These are phyloP conservation scores for Alternaria longipes DNA, from an alignment of 2,329 filamentous ascomycete genomes.

Conservation along the genomic window DNA sequence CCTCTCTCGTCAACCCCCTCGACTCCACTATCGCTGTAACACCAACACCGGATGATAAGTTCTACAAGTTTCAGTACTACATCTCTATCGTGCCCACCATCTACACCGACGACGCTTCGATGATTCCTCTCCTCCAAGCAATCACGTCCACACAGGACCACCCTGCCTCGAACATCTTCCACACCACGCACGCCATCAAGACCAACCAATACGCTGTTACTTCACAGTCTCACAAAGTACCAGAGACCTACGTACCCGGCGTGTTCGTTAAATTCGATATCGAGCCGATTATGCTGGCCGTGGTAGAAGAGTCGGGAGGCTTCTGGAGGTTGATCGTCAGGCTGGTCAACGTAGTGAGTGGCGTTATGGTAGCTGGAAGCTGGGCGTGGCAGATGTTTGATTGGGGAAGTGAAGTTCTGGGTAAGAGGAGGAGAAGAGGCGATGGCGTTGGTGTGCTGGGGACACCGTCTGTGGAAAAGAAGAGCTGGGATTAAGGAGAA, in stretches of 20 bases:
- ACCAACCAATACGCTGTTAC: constrained; percentile 99
- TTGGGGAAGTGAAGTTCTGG: constrained; percentile 68
- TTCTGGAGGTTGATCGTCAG: constrained; percentile 80
- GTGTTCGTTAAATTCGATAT: constrained; percentile 99
- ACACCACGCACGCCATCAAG: constrained; percentile 69
- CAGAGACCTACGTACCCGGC: constrained; percentile 78
- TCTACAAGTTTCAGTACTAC: constrained; percentile 98
- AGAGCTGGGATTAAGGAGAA: constrained; percentile 23
- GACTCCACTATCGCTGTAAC: constrained; percentile 91
- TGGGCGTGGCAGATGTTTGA: constrained; percentile 90
- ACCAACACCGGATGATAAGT: constrained; percentile 75
- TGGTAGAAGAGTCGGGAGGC: constrained; percentile 81
- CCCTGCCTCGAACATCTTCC: constrained; percentile 49
- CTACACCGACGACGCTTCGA: constrained; percentile 68
- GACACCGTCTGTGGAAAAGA: constrained; percentile 29
- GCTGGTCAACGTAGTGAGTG: constrained; percentile 88
- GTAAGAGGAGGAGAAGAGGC: constrained; percentile 50
- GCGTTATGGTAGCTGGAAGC: constrained; percentile 90
- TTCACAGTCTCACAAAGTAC: constrained; percentile 77
- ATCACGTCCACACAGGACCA: constrained; percentile 44
- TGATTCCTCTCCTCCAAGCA: constrained; percentile 59
- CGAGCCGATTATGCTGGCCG: constrained; percentile 87
- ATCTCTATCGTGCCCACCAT: constrained; percentile 93
- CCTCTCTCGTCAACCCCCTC: constrained; percentile 90
- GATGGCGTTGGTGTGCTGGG: constrained; percentile 60